Conservation (phyloP, 2,329 filamentous ascomycete genomes). For the Hypoxylon sp. region DNA sequence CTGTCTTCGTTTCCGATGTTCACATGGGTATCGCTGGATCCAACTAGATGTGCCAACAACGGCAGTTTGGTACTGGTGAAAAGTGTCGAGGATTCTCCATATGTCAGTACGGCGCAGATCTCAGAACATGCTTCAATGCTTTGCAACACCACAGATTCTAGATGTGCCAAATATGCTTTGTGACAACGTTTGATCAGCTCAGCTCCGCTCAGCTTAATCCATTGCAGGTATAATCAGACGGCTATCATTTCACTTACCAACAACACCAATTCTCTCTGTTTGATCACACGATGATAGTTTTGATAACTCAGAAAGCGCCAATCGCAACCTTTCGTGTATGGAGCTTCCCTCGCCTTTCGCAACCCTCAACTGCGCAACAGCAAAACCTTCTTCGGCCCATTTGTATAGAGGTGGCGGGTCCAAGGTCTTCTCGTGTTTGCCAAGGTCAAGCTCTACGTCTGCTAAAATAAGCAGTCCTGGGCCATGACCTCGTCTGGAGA, state of each 20-base stretch:
- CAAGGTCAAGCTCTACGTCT: slow-evolving; percentile 34
- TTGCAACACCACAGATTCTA: slow-evolving; percentile 14
- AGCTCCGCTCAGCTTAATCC: too few relatives aligned
- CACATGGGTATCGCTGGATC: slow-evolving; percentile 8
- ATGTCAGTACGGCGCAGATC: slow-evolving; percentile 37
- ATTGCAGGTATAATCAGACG: too few relatives aligned
- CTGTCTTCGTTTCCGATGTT: not conserved
- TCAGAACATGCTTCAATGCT: slow-evolving; percentile 35
- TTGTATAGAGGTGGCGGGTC: slow-evolving; percentile 67
- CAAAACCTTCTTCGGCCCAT: slow-evolving; percentile 76
- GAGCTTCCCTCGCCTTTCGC: slow-evolving; percentile 15
- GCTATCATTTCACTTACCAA: slow-evolving; percentile 29
- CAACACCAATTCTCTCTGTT: slow-evolving; percentile 27
- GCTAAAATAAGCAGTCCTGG: slow-evolving; percentile 50
- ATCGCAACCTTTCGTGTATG: slow-evolving; percentile 22
- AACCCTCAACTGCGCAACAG: slow-evolving; percentile 62
- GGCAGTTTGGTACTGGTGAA: slow-evolving; percentile 8
- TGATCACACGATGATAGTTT: slow-evolving; percentile 26
- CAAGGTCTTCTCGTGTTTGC: slow-evolving; percentile 41
- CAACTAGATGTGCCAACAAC: slow-evolving; percentile 24
- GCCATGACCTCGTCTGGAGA: slow-evolving; percentile 49
- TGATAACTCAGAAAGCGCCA: slow-evolving; percentile 38
- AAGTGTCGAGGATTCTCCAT: slow-evolving; percentile 14
- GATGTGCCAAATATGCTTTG: slow-evolving; percentile 28
- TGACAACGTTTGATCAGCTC: slow-evolving; percentile 1